Percentiles rank a stretch among this genome's conserved stretches.
These are phyloP conservation scores for Arthrinium phaeospermum DNA, from an alignment of 2,329 filamentous ascomycete species.

Conservation along the genomic window DNA sequence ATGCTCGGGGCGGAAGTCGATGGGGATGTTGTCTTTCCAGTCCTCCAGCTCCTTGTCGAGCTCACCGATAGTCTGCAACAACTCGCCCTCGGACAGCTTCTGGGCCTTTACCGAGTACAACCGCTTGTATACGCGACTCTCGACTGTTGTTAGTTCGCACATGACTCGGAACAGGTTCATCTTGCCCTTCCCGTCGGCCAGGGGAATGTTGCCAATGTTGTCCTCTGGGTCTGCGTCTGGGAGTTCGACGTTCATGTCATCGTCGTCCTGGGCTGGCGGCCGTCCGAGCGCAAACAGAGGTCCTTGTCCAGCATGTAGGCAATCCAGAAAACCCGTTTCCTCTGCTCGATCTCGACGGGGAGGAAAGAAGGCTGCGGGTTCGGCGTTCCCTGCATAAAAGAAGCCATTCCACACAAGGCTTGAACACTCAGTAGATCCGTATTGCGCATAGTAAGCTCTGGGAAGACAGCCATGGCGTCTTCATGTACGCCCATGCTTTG, in stretches of 20 bases:
- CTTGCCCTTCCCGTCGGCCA: constrained; percentile 87
- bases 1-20: constrained; percentile 96
- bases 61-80: constrained; percentile 94
- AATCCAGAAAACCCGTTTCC: constrained; percentile 70
- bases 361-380: constrained; percentile 96
- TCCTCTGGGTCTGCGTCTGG: constrained; percentile 90
- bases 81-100: constrained; percentile 88
- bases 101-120: constrained; percentile 92
- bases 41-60: constrained; percentile 88
- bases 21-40: constrained; percentile 95
- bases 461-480: constrained; percentile 92
- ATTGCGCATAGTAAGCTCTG: constrained; percentile 93
- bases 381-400: constrained; percentile 95
- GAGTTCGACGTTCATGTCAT: constrained; percentile 92
- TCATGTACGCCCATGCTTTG: constrained; percentile 93
- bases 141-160: constrained; percentile 89
- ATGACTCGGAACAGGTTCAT: constrained; percentile 94
- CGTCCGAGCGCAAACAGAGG: constrained; percentile 62
- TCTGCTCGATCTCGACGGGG: constrained; percentile 91
- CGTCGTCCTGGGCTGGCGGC: constrained; percentile 67
- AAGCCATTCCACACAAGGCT: constrained; percentile 87
- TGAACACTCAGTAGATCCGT: constrained; percentile 95
- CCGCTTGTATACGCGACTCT: constrained; percentile 91
- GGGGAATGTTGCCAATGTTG: constrained; percentile 91
- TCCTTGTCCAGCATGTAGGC: constrained; percentile 71